Base-by-base conservation (phyloP, 2,329 filamentous ascomycete species). In the Didymosphaeria variabile region DNA sequence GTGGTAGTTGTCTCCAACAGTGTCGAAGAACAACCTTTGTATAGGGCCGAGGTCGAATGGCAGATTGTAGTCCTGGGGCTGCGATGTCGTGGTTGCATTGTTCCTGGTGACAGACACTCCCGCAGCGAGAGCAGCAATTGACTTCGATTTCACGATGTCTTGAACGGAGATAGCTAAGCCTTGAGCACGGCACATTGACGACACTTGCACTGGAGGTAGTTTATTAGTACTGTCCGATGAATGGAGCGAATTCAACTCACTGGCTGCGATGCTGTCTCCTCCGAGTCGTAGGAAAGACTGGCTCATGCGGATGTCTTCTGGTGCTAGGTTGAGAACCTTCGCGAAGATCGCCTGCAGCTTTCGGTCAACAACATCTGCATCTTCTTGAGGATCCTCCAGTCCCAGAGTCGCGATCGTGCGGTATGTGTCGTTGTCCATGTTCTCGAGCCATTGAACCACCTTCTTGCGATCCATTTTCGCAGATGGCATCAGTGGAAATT, bases 201-300 rank as follows among this genome's bases (percentile, higher is more conserved):
- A 72, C 21, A 76, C 72, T 57, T 76, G 74, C 74, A 77, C 26
- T 29, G 26, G 6, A 6, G 6, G 6, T 4, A 29, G 2, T n/a
- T n/a, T n/a, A n/a, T 29, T 29, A 29, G 26, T 29, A 29, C 2
- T 6, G 6, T 29, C 1, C 6, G 26, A 29, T 29, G 26, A 29
- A 29, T 2, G 26, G 6, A 29, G 26, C 6, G 26, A 29, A 4
- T 29, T 29, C 26, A 29, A 29, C 26, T 29, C 6, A 29, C 26
- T 77, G 5, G 74, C 74, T 38, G 73, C 70, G 56, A 77, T 77
- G 4, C 69, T 73, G 51, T 77, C 75, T n/a, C 75, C 74, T 15
- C 75, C 74, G 8, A 77, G 62, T 47, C 75, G 73, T 34, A 77
- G 51, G 60, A 77, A 77, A 0, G 72, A 74, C 53, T 74, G 72